A percentile compares a stretch with the other conserved stretches of the same genome.
phyloP scores from a whole-genome alignment of 108 stramenopile species.

The Skeletonema menzelii region DNA sequence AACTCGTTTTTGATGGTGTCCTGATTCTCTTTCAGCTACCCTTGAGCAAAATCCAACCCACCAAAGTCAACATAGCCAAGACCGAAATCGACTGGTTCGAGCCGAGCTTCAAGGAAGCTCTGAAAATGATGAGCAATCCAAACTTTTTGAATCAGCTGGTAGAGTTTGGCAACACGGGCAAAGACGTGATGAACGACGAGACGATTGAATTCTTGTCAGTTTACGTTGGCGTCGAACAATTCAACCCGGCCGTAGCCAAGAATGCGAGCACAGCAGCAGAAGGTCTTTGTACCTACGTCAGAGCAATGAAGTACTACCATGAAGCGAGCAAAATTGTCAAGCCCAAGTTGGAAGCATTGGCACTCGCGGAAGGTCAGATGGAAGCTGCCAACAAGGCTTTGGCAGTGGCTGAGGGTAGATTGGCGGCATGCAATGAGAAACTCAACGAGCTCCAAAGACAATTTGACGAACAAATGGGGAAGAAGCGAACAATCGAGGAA shows the following conservation, averaged over 20 bases:
- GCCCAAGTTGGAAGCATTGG: conserved; percentile 90
- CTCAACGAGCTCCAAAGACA: conserved; percentile 72
- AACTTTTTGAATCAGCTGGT: conserved; percentile 74
- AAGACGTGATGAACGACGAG: conserved; percentile 90
- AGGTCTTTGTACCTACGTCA: conserved; percentile 88
- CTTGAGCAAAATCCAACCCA: conserved; percentile 55
- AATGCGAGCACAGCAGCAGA: conserved; percentile 87
- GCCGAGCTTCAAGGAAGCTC: conserved; percentile 82
- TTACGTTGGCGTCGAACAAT: conserved; percentile 80
- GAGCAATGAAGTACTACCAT: conserved; percentile 91
- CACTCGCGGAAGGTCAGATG: conserved; percentile 81
- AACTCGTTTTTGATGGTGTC: conserved; percentile 90
- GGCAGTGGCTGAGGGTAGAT: conserved; percentile 65
- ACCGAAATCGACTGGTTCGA: conserved; percentile 83
- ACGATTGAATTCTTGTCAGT: conserved; percentile 88
- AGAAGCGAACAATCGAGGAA: conserved; percentile 78
- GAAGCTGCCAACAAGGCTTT: conserved; percentile 85
- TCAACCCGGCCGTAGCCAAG: conserved; percentile 77
- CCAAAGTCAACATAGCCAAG: conserved; percentile 73
- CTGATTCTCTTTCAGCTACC: conserved; percentile 80
- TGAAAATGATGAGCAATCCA: conserved; percentile 75
- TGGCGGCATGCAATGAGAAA: conserved; percentile 71
- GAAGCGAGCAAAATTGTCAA: conserved; percentile 93
- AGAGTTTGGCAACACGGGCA: conserved; percentile 81
- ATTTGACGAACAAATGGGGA: conserved; percentile 85